Conservation (phyloP, 192 early-diverging fungal genomes). For the Coemansia sp. region DNA sequence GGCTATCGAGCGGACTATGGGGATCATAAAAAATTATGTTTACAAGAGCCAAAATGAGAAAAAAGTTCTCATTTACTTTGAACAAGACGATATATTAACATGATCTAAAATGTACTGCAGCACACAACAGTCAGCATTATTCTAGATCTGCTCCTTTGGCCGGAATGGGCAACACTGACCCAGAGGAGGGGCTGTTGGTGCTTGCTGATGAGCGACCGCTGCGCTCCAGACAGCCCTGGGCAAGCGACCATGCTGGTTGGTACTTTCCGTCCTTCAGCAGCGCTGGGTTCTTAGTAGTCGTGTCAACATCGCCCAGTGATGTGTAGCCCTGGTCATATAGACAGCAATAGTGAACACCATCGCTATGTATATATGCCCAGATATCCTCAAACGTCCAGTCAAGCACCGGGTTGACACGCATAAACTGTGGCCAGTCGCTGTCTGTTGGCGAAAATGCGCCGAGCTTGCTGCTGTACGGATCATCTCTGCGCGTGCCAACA, state of each 20-base stretch:
- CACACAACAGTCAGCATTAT: background rate
- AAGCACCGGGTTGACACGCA: constrained; percentile 89
- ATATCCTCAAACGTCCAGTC: constrained; percentile 86
- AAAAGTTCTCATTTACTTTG: no score
- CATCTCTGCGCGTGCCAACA: constrained; percentile 75
- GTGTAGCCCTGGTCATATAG: constrained; percentile 94
- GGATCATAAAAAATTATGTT: no score
- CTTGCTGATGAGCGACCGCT: constrained; percentile 38
- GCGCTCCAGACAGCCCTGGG: constrained; percentile 42
- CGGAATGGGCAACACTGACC: constrained; percentile 66
- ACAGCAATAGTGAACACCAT: constrained; percentile 78
- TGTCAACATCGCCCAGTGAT: constrained; percentile 80
- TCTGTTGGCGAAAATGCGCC: constrained; percentile 71
- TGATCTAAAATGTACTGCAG: no score
- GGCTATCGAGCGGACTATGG: no score
- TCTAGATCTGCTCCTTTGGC: constrained; percentile 55
- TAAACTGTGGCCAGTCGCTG: constrained; percentile 84
- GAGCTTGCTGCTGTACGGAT: constrained; percentile 68
- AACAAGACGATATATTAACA: no score
- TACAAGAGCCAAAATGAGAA: no score
- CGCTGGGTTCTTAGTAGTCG: constrained; percentile 84
- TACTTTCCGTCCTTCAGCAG: constrained; percentile 56
- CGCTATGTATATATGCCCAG: constrained; percentile 71
- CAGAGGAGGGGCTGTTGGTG: constrained; percentile 15
- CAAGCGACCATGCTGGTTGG: constrained; percentile 31